These are phyloP conservation scores for Waltergamsia citrina DNA, from an alignment of 2,329 filamentous ascomycete genomes.

Conservation along the genomic window DNA sequence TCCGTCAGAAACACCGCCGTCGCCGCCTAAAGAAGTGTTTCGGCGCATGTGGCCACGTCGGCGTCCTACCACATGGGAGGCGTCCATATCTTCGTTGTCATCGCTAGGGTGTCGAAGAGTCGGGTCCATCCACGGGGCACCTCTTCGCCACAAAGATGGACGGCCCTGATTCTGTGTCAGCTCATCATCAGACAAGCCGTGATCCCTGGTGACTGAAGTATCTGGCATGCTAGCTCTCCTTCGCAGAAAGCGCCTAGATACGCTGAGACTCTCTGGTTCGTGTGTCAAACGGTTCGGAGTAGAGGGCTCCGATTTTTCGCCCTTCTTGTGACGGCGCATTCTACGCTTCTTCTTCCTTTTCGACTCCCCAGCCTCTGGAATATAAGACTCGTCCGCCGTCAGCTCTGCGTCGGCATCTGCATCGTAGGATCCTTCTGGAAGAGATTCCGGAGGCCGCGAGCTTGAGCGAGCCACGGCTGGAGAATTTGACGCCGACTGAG, in stretches of 20 bases:
- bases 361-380: slow-evolving; percentile 22
- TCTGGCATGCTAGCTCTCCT: slow-evolving; percentile 60
- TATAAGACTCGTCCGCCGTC: slow-evolving; percentile 66
- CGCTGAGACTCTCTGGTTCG: slow-evolving; percentile 29
- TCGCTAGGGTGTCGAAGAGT: slow-evolving; percentile 37
- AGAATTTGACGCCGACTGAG: slow-evolving; percentile 34
- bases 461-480: slow-evolving; percentile 34
- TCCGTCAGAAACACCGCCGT: slow-evolving; percentile 57
- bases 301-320: slow-evolving; percentile 54
- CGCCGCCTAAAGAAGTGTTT: slow-evolving; percentile 55
- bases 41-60: slow-evolving; percentile 56
- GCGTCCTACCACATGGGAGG: slow-evolving; percentile 34
- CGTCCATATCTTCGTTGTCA: slow-evolving; percentile 42
- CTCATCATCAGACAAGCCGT: slow-evolving; percentile 60
- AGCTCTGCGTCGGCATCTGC: slow-evolving; percentile 69
- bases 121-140: slow-evolving; percentile 47
- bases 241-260: slow-evolving; percentile 41
- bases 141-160: slow-evolving; percentile 41
- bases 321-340: slow-evolving; percentile 44
- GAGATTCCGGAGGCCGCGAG: slow-evolving; percentile 39
- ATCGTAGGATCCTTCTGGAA: slow-evolving; percentile 38
- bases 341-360: slow-evolving; percentile 57
- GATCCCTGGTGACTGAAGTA: slow-evolving; percentile 40
- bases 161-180: slow-evolving; percentile 56
- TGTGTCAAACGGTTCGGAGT: slow-evolving; percentile 41